Evolutionary conservation across 2,329 filamentous ascomycete genomes (phyloP), one percentile per base, ranked within the genome.

Genomic region (Fusarium transvaalense): DNA sequence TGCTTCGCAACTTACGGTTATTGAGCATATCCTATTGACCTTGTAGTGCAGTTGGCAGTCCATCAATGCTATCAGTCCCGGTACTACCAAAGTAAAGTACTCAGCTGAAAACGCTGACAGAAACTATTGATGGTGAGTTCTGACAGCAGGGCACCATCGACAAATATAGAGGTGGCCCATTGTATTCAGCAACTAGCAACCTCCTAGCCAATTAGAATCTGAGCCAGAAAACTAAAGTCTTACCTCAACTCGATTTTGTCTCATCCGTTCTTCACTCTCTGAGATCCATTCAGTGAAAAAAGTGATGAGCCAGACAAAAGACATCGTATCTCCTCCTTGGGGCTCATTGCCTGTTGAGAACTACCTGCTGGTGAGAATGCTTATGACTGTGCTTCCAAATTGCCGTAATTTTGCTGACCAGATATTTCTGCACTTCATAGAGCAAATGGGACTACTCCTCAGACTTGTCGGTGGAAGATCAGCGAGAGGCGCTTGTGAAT

Each of bases 261-360:
- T 10, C 5, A n/a, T 7, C 10, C 4, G 10, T 13, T 13, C 6
- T n/a, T 43, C 6, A 27, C 13, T 27, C 4, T 17, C 23, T n/a
- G 3, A 6, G 6, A 8, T 12, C n/a, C 9, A 29, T 17, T n/a
- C 7, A 6, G 1, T 7, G 3, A 27, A 29, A 8, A 5, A 5
- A 25, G 8, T 2, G 1, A 54, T 57, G 37, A 35, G 21, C 12
- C 29, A 29, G n/a, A 5, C 0, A 3, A 1, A 54, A 3, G 12
- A 10, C 1, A 8, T 0, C 4, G 7, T 15, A 1, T 17, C 17
- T 6, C 37, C 9, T 6, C 3, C 23, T 3, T 35, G 31, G n/a
- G 55, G 29, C 0, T 29, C 37, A 3, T 29, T 57, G 8, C 31
- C n/a, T 3, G 8, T 57, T 3, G 47, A 57, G 37, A n/a, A 19